Evolutionary conservation across 805 yeast genomes (phyloP), one percentile per base, ranked within the genome.

Genomic region (Kuraishia cidri): DNA sequence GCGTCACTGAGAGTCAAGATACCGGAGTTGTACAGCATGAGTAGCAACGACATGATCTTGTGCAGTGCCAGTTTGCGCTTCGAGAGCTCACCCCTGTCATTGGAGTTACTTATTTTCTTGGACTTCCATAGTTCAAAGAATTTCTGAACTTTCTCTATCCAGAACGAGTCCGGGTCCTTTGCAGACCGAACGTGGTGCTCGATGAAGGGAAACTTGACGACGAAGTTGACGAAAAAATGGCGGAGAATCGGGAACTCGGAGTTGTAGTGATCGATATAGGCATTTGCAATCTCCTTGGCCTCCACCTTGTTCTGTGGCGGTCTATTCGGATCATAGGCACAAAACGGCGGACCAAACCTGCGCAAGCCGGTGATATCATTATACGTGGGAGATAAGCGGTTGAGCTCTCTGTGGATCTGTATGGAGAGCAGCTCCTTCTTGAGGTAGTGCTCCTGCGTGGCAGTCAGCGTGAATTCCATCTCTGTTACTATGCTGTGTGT

Each of bases 391-490:
- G 60, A 53, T 26, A 87, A 55, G 15, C 52, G 52, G 19, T 62
- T 69, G 26, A 86, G 61, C 52, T 90, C 98, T 4, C 64, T 48
- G 9, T 67, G 64, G 21, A 87, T 56, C 47, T 82, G 72, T 9
- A 69, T 61, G 39, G 72, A 69, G 18, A 90, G 58, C 12, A 90
- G 64, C 55, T 84, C 88, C 46, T 94, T 75, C 54, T 90, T 90
- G 34, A 92, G 66, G 52, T 81, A 83, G 48, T 90, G 97, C 54
- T 86, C 95, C 51, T 88, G 85, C 0, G 71, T 63, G 3, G 88
- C 73, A 10, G 74, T 56, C 30, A 80, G 32, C 17, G 16, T 17
- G 9, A 20, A 7, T n/a, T n/a, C n/a, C n/a, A n/a, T n/a, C n/a
- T n/a, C n/a, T n/a, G n/a, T n/a, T n/a, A n/a, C n/a, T n/a, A n/a